These are phyloP conservation scores for Pseudogymnoascus sp. DNA, from an alignment of 2,329 filamentous ascomycete species.

Conservation along the genomic window DNA sequence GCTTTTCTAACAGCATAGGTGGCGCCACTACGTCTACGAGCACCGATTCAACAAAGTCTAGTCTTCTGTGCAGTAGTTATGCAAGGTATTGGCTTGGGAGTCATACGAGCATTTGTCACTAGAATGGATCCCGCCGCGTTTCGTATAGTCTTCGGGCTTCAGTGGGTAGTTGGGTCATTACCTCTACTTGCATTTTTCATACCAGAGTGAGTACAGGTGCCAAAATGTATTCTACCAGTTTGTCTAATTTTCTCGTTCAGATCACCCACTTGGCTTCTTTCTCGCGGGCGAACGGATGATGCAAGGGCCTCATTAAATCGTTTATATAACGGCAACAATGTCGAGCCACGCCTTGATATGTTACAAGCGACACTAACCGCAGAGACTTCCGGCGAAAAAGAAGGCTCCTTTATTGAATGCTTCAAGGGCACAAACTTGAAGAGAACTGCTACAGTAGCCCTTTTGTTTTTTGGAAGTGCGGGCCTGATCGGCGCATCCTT, in stretches of 20 bases:
- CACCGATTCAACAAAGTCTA: constrained; percentile 17
- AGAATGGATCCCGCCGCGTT: constrained; percentile 14
- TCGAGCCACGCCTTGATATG: constrained; percentile 14
- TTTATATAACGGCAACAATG: constrained; percentile 15
- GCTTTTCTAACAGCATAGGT: constrained; percentile 11
- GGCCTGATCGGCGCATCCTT: constrained; percentile 16
- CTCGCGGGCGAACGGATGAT: constrained; percentile 8
- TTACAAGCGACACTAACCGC: constrained; percentile 10
- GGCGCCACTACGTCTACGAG: constrained; percentile 16
- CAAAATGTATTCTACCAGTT: neutral
- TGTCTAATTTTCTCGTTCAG: neutral
- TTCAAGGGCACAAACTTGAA: constrained; percentile 29
- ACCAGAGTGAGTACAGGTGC: neutral
- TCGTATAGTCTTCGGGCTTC: constrained; percentile 18
- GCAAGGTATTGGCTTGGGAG: constrained; percentile 16
- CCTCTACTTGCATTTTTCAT: neutral
- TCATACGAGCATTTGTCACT: constrained; percentile 16
- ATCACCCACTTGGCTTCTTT: constrained; percentile 18
- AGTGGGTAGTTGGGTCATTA: constrained; percentile 14
- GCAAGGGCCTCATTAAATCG: constrained; percentile 12
- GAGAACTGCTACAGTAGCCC: constrained; percentile 31
- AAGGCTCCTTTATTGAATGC: constrained; percentile 25
- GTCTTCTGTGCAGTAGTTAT: constrained; percentile 18
- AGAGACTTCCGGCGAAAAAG: neutral
- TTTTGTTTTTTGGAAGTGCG: constrained; percentile 25